These are phyloP conservation scores for Aspergillaceae sp. DNA, from an alignment of 2,329 filamentous ascomycete species.

Conservation along the genomic window DNA sequence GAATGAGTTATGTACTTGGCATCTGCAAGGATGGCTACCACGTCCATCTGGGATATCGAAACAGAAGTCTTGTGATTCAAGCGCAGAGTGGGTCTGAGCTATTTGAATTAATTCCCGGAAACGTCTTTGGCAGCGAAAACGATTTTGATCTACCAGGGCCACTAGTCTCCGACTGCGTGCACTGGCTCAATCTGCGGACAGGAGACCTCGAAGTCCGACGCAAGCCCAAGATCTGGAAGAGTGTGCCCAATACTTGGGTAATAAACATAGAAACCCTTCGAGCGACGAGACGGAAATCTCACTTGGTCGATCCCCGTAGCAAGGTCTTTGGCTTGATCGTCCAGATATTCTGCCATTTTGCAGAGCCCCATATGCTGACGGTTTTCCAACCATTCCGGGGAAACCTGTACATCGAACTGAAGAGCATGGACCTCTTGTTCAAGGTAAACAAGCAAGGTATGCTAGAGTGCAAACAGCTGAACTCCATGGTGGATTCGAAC, in stretches of 20 bases:
- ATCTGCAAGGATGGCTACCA: slow-evolving; percentile 29
- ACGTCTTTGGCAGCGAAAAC: neutral
- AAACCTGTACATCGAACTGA: slow-evolving; percentile 42
- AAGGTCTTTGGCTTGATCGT: slow-evolving; percentile 32
- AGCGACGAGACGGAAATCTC: slow-evolving; percentile 18
- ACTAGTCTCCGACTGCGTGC: neutral
- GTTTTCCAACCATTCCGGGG: slow-evolving; percentile 37
- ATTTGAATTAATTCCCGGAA: neutral
- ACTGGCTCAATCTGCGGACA: slow-evolving; percentile 19
- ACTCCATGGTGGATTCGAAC: slow-evolving; percentile 44
- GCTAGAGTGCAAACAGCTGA: slow-evolving; percentile 44
- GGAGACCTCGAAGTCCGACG: slow-evolving; percentile 47
- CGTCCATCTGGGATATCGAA: slow-evolving; percentile 49
- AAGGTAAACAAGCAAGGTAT: slow-evolving; percentile 36
- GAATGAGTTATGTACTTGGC: slow-evolving; percentile 46
- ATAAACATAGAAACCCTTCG: slow-evolving; percentile 23
- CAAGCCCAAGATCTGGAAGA: slow-evolving; percentile 34
- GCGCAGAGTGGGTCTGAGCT: slow-evolving; percentile 21
- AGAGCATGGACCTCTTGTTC: slow-evolving; percentile 48
- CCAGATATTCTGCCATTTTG: slow-evolving; percentile 45
- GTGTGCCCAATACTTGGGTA: slow-evolving; percentile 32
- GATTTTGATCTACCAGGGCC: neutral
- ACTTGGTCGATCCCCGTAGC: slow-evolving; percentile 45
- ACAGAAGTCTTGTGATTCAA: slow-evolving; percentile 36
- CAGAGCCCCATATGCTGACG: slow-evolving; percentile 35